Evolutionary conservation across 176 grass and related monocot species (phyloP), one percentile per base, ranked within the genome.

Genomic region (Poa pratensis): DNA sequence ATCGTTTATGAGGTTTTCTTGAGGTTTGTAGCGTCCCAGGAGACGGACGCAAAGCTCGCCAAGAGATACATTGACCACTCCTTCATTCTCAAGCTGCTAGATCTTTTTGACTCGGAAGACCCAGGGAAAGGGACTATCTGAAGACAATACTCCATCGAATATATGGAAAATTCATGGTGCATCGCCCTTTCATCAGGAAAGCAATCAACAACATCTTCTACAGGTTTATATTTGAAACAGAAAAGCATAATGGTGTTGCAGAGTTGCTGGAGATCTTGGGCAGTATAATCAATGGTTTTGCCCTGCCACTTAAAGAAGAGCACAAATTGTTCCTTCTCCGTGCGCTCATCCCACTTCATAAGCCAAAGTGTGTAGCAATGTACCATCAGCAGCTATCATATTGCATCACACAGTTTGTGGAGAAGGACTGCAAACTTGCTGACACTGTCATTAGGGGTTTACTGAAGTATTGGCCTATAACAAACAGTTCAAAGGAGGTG

Each of bases 121-220:
- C 89, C n/a, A 93, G 96, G 87, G 96, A 98, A 75, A 98, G 96
- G 80, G 96, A 98, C 52, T 98, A 98, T 78, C 62, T 98, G 11
- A 98, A 98, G 90, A 94, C 93, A 0, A 98, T 95, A 86, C 96
- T 98, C 19, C 96, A 98, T 58, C 85, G 96, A 16, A 95, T 98
- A 89, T 98, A 98, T 87, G 96, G 96, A 39, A 98, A 95, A 93
- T 98, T 98, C 79, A 98, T 98, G 96, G 93, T 98, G 39, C 93
- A 98, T 72, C 96, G 96, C 30, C 96, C 96, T n/a, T 95, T 92
- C 87, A 92, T 98, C 86, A 90, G 96, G 70, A 95, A 98, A 91
- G 84, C 91, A 23, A 98, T 98, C 80, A 98, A 98, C 83, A 95
- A 95, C 87, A 98, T 98, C 80, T 98, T 98, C 86, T 98, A 98